Conservation (phyloP, 2,329 filamentous ascomycete species). For the Penicillium sp. region DNA sequence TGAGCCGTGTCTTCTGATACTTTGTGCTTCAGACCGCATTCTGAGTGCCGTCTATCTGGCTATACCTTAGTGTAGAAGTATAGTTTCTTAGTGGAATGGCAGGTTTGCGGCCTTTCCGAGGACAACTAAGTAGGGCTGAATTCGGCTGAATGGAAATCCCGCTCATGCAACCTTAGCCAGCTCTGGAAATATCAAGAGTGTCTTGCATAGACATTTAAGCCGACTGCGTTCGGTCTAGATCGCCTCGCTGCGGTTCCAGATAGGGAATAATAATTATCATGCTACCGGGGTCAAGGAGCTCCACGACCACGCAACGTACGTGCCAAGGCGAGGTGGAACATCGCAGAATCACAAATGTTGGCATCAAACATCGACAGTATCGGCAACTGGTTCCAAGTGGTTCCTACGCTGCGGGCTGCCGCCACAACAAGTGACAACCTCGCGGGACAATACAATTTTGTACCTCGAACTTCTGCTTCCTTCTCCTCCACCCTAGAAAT, state of each 20-base stretch:
- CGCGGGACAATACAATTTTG: not conserved
- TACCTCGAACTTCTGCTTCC: not conserved
- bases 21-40: not conserved
- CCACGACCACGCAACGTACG: not conserved
- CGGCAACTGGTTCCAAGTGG: not conserved
- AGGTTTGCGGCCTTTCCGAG: not conserved
- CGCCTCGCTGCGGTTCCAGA: not conserved
- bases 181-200: not conserved
- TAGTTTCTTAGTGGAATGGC: not conserved
- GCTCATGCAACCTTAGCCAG: not conserved
- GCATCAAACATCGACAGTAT: not conserved
- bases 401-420: not conserved
- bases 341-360: not conserved
- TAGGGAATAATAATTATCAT: not conserved
- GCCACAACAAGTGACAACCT: not conserved
- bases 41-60: not conserved
- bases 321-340: not conserved
- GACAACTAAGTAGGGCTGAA: not conserved
- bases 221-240: not conserved
- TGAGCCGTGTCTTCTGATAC: not conserved
- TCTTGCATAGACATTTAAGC: not conserved
- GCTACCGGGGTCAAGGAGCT: not conserved
- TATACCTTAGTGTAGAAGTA: not conserved
- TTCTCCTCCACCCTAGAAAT: not conserved
- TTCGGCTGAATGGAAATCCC: not conserved